Base-by-base conservation (phyloP, 2,329 filamentous ascomycete genomes). In the Stagonosporopsis tanaceti region DNA sequence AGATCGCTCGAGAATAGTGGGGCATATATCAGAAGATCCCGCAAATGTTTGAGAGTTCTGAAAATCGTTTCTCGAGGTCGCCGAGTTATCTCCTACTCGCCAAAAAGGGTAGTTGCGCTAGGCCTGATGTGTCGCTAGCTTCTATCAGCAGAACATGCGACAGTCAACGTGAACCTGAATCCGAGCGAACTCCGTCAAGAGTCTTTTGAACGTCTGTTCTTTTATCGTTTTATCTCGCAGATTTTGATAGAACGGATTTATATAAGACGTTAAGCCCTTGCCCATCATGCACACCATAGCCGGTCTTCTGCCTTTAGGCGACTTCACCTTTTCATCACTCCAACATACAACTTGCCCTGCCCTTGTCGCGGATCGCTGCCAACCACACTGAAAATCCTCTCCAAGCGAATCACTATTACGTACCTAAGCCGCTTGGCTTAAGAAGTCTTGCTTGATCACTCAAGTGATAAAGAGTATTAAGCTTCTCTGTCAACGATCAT, bases 121-220 rank as follows among this genome's bases (percentile, higher is more conserved):
- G 47, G 5, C 50, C 50, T 1, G 3, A 50, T 45, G 2, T 4
- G 39, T 20, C 15, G 32, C 39, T 50, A 48, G 53, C 47, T 39
- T 32, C 25, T 15, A 39, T 47, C 27, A 47, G 47, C 41, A 38
- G 27, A 41, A 50, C 48, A 55, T 47, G 48, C 38, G 35, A 55
- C 38, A 37, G n/a, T 44, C 32, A 46, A 52, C 6, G 27, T 54
- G 34, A 39, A 50, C 14, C 17, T 50, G 54, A 61, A 50, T 45
- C 58, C 58, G 58, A 61, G 54, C 50, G 50, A 61, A 58, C 50
- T 61, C 58, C 58, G 58, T 61, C 45, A 47, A 47, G 17, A 48
- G 14, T 38, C 25, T 40, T 52, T 24, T 9, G 24, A 32, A 12
- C 27, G 35, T 28, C 30, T 47, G 7, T 38, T 12, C 34, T 24